Evolutionary conservation across 768 basidiomycete genomes (phyloP), one percentile per base, ranked within the genome.

Genomic region (Thelephora aurantiotincta): DNA sequence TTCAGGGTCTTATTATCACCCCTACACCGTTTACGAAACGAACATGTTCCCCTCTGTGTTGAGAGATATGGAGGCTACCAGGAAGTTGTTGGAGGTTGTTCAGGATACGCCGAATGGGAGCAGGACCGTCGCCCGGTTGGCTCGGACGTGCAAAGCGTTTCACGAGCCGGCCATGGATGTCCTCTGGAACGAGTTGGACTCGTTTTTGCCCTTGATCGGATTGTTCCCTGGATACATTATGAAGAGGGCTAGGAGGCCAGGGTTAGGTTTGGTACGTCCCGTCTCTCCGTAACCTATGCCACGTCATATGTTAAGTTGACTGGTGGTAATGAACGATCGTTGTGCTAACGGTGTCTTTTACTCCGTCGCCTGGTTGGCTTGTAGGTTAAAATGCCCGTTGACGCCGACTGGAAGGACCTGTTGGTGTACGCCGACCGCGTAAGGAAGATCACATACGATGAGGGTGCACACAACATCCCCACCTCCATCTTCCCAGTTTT

Each of bases 171-270:
- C 78, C n/a, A 58, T 87, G 54, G 68, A 78, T 58, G 65, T 79
- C 44, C 68, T 88, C 26, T 88, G 85, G 85, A 75, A 72, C 58
- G 85, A 88, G 55, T 65, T 88, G 48, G 83, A 87, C 60, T 82
- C 81, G 11, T 67, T 87, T 50, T 63, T 77, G 42, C 85, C 85
- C 9, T 67, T 88, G 49, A 67, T 87, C 49, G 78, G 78, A 33
- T 59, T 86, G 47, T 87, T 88, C 59, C 85, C 85, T 12, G 68
- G 66, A 49, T 67, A 72, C 52, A 56, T 86, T 53, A 65, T 86
- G 63, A 82, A 77, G 64, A 82, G 77, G 62, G 69, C 77, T 49
- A 74, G 76, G 52, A 77, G 73, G 58, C 85, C 85, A 44, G 83
- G 82, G 44, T 64, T 85, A 51, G 85, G 85, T 59, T 68, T 88